These are phyloP conservation scores for Gautieria morchelliformis DNA, from an alignment of 768 basidiomycete species.

Conservation along the genomic window DNA sequence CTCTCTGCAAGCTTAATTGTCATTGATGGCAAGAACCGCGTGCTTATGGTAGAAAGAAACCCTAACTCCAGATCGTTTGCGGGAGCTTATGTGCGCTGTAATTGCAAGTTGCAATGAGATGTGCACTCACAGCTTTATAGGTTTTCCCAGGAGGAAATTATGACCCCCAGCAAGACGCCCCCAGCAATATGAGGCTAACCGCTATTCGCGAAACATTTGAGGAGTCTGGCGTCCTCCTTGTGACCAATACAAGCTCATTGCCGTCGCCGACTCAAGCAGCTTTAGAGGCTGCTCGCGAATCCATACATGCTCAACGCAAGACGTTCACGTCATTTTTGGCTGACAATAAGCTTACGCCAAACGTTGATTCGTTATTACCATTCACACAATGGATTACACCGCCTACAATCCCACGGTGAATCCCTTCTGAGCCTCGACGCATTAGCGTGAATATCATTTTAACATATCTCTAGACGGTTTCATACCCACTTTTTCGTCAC, in stretches of 20 bases:
- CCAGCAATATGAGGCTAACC: constrained; percentile 36
- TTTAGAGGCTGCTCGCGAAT: constrained; percentile 45
- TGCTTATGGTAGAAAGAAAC: constrained; percentile 63
- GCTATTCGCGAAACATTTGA: constrained; percentile 74
- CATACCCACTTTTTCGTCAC: constrained; percentile 60
- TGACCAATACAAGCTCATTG: constrained; percentile 24
- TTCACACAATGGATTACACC: constrained; percentile 75
- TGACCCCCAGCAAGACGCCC: constrained; percentile 49
- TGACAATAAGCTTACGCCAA: constrained; percentile 33
- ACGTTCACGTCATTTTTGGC: constrained; percentile 46
- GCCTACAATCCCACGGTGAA: constrained; percentile 40
- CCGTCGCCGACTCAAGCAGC: constrained; percentile 22
- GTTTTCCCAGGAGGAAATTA: constrained; percentile 72
- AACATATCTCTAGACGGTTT: constrained; percentile 43
- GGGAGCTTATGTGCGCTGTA: constrained; percentile 45
- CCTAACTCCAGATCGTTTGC: constrained; percentile 54
- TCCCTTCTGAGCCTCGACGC: background rate
- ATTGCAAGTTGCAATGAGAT: background rate
- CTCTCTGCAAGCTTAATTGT: constrained; percentile 61
- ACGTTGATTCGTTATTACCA: constrained; percentile 42
- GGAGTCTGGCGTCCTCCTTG: constrained; percentile 59
- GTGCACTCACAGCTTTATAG: constrained; percentile 23
- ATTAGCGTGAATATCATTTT: background rate
- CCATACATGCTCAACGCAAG: constrained; percentile 42
- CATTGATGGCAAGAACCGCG: constrained; percentile 55